Conservation (phyloP, 2,329 filamentous ascomycete genomes). For the Phyllosticta citribraziliensis region DNA sequence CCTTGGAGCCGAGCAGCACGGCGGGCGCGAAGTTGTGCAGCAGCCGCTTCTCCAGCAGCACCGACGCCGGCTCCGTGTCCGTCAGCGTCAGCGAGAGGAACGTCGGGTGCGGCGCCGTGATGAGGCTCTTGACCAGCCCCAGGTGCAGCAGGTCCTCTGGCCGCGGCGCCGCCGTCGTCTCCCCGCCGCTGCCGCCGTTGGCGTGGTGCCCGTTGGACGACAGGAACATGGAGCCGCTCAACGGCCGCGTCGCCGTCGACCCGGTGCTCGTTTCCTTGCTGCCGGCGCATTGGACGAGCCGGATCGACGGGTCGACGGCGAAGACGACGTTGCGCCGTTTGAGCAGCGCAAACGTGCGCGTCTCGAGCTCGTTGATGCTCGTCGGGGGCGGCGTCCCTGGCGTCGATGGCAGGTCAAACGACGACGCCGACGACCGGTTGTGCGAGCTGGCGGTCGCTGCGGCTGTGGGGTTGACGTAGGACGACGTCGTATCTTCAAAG, state of each 20-base stretch:
- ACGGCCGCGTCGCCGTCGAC: conserved; percentile 14
- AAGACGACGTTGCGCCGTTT: conserved; percentile 66
- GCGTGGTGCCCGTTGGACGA: conserved; percentile 11
- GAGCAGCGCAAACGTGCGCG: conserved; percentile 75
- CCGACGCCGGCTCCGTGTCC: conserved; percentile 61
- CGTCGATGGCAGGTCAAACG: conserved; percentile 30
- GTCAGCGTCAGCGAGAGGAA: conserved; percentile 69
- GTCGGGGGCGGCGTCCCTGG: conserved; percentile 68
- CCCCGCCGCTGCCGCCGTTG: conserved; percentile 1
- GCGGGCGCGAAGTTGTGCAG: conserved; percentile 47
- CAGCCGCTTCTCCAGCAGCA: conserved; percentile 61
- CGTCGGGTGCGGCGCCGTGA: conserved; percentile 43
- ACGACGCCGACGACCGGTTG: conserved; percentile 36
- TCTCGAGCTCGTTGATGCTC: conserved; percentile 68
- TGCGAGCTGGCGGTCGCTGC: conserved; percentile 29
- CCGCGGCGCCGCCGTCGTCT: conserved; percentile 17
- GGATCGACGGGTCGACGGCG: conserved; percentile 56
- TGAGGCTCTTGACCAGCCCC: conserved; percentile 39
- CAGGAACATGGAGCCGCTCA: conserved; percentile 5
- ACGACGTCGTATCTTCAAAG: conserved; percentile 56
- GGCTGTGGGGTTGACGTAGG: conserved; percentile 46
- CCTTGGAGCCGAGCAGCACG: conserved; percentile 65
- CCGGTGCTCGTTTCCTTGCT: conserved; percentile 32
- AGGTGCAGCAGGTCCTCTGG: conserved; percentile 37
- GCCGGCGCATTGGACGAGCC: conserved; percentile 75